Evolutionary conservation across 2,329 filamentous ascomycete species (phyloP), one percentile per base, ranked within the genome.

Genomic region (Corinectria fuckeliana): DNA sequence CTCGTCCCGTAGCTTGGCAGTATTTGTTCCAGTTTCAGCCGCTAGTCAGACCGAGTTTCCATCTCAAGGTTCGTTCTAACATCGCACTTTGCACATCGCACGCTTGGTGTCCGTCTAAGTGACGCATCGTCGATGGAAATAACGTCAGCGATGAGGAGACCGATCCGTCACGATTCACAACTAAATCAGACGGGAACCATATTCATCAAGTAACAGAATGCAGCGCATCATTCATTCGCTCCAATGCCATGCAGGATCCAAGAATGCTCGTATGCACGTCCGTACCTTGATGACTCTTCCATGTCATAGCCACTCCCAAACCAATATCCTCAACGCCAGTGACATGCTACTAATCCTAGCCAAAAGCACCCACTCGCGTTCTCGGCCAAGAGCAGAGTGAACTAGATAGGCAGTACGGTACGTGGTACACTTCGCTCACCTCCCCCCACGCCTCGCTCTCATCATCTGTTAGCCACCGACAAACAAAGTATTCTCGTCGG

Each of bases 401-500:
- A 26, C 42, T 16, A 53, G 42, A 49, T 18, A 39, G n/a, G n/a
- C n/a, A n/a, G n/a, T n/a, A n/a, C n/a, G n/a, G 25, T 26, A 21
- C 34, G 4, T 4, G 9, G 25, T 34, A 36, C 26, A 51, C 50
- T 54, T 45, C 56, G 21, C 14, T 34, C 23, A 23, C 23, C 10
- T 25, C n/a, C 47, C 55, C 41, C 50, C 36, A 36, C 56, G 28
- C 18, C 16, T 47, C 16, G 5, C 49, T 50, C 14, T 41, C 47
- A n/a, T 42, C 49, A n/a, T n/a, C 53, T 34, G 25, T 10, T 20
- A 11, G n/a, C 25, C 20, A 34, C 13, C 13, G 30, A 47, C 38
- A 11, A 58, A 34, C 28, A 59, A 30, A 28, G 23, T 59, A 61
- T 60, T 50, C 38, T 50, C 58, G 18, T 48, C 55, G 41, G 44